Conservation (phyloP, 1,284 basidiomycete genomes). For the Sanghuangporus baumii region DNA sequence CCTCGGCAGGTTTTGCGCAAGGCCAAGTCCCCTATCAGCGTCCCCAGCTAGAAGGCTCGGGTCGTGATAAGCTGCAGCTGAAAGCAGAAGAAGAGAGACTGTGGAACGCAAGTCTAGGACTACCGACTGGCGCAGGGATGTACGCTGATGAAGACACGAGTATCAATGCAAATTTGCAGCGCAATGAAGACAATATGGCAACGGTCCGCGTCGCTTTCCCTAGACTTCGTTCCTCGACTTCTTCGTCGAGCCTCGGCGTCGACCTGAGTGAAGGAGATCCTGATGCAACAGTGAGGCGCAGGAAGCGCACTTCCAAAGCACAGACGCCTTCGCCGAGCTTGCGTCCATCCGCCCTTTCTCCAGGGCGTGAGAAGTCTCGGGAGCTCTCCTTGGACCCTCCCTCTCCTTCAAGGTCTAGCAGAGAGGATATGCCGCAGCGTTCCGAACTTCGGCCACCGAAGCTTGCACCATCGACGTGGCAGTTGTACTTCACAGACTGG, state of each 20-base stretch:
- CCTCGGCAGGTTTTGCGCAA: neutral
- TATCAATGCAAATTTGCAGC: neutral
- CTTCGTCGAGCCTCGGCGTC: neutral
- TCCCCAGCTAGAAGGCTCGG: neutral
- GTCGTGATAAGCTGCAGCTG: neutral
- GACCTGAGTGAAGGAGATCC: slow-evolving; percentile 33
- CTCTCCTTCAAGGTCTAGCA: neutral
- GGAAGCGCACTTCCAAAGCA: slow-evolving; percentile 40
- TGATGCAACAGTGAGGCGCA: slow-evolving; percentile 64
- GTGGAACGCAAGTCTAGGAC: neutral
- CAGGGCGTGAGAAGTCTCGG: neutral
- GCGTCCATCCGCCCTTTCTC: neutral
- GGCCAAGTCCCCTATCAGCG: neutral
- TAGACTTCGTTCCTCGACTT: neutral
- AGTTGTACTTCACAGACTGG: slow-evolving; percentile 95
- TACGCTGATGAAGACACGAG: neutral
- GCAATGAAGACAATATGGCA: neutral
- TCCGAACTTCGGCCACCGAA: slow-evolving; percentile 82
- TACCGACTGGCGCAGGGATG: neutral
- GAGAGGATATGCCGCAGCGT: slow-evolving; percentile 45
- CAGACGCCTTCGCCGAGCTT: neutral
- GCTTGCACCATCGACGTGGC: slow-evolving; percentile 93
- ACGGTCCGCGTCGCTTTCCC: neutral
- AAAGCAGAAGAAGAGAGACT: neutral
- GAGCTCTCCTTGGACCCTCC: slow-evolving; percentile 4